Evolutionary conservation across 306 rosid genomes (phyloP), one percentile per base, ranked within the genome.

Genomic region (Aeschynomene evenia): DNA sequence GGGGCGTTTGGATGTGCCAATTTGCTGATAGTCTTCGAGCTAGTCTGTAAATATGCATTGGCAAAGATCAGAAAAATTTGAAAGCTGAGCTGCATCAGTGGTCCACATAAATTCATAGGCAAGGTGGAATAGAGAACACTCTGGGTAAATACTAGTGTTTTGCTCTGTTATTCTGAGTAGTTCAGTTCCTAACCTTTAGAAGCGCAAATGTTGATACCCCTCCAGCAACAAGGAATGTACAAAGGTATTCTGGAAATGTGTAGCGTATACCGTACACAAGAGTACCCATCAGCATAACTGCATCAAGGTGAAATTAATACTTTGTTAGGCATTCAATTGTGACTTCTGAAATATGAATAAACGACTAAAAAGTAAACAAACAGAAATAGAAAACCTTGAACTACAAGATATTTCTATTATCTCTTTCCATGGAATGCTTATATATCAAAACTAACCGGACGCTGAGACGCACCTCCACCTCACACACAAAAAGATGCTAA

Each of bases 1-100:
- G 97, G 96, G n/a, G 93, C 96, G 75, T 95, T 91, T 46, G 99
- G 99, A 79, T 86, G 84, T 37, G 97, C 99, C 79, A 95, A 80
- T 84, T 95, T 95, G 86, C 79, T 87, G 55, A 83, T 91, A 42
- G 91, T 91, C 85, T 91, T 91, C 53, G 97, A 91, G 84, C 96
- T 95, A 73, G 99, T 91, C 99, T 95, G 85, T 48, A 70, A 68
- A 72, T 69, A 58, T 77, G 76, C 68, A 70, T 5, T 65, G 52
- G 50, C 57, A 80, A 31, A 67, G n/a, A 46, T 46, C 20, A 29
- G 50, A 24, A 29, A 29, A 29, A 29, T n/a, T 57, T 57, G 63
- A 62, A 40, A 9, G 14, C 36, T 56, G 12, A 56, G 39, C 40
- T 56, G 21, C 62, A 56, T 28, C 28, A 10, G 14, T 1, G 4